Conservation (phyloP, 495 filamentous ascomycete species). For the Xylaria telfairii region DNA sequence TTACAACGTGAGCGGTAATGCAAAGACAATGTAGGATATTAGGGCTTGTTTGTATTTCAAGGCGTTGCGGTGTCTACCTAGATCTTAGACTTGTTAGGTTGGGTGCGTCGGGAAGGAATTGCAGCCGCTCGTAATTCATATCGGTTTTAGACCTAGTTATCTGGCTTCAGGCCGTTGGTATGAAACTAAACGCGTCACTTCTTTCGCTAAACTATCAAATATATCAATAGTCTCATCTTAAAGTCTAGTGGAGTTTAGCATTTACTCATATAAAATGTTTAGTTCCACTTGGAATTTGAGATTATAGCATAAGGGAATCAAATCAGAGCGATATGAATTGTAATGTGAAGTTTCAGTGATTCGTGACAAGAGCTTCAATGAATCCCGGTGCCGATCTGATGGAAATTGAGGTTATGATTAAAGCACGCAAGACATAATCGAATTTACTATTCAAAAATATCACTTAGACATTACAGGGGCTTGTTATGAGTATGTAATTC, state of each 20-base stretch:
- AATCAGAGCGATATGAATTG: too few species aligned
- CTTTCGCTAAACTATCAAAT: not conserved
- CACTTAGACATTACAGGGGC: not conserved
- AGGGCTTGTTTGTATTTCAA: not conserved
- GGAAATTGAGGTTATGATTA: too few species aligned
- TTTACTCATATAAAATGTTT: not conserved
- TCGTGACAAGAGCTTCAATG: too few species aligned
- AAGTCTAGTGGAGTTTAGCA: too few species aligned
- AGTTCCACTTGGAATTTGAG: not conserved
- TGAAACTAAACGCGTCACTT: not conserved
- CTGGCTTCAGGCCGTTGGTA: not conserved
- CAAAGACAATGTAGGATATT: not conserved
- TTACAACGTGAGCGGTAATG: conserved; percentile 7
- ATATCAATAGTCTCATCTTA: not conserved
- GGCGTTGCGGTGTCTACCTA: not conserved
- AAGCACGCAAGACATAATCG: too few species aligned
- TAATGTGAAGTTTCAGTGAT: too few species aligned
- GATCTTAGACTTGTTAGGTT: not conserved
- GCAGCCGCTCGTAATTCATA: not conserved
- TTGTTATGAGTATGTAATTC: not conserved
- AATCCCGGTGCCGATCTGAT: too few species aligned
- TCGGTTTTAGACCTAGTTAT: not conserved
- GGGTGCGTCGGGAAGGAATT: not conserved
- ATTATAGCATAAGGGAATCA: too few species aligned
- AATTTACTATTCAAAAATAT: too few species aligned